These are phyloP conservation scores for Gelatoporia subvermispora DNA, from an alignment of 768 basidiomycete species.

Conservation along the genomic window DNA sequence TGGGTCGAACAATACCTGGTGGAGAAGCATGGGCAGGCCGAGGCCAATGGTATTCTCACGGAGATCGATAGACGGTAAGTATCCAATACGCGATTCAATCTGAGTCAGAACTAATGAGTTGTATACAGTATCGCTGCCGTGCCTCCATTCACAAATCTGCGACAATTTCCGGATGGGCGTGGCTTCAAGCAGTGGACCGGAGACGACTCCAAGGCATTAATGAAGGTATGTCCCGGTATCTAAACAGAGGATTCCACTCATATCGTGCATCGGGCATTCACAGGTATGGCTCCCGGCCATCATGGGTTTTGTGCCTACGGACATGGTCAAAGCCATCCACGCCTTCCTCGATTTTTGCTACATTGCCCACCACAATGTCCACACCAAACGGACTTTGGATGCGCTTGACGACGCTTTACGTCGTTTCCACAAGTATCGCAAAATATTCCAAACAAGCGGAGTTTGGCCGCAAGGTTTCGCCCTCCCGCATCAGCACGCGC, in stretches of 20 bases:
- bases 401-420: slow-evolving; percentile 13
- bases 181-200: slow-evolving; percentile 25
- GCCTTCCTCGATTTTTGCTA: slow-evolving; percentile 23
- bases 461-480: slow-evolving; percentile 14
- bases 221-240: slow-evolving; percentile 23
- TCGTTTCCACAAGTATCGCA: slow-evolving; percentile 7
- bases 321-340: slow-evolving; percentile 12
- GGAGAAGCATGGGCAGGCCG: not conserved
- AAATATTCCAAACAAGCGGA: slow-evolving; percentile 12
- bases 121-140: slow-evolving; percentile 12
- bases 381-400: not conserved
- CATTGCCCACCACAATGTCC: slow-evolving; percentile 7
- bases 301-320: slow-evolving; percentile 8
- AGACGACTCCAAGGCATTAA: slow-evolving; percentile 23
- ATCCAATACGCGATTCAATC: no score
- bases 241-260: no score
- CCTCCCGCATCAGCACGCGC: slow-evolving; percentile 18
- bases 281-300: slow-evolving; percentile 22
- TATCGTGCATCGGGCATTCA: no score
- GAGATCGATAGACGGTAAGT: slow-evolving; percentile 14
- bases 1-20: slow-evolving; percentile 29
- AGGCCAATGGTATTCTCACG: slow-evolving; percentile 2
- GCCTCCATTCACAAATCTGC: slow-evolving; percentile 15
- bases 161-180: slow-evolving; percentile 17
- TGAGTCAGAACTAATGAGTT: no score